Evolutionary conservation across 345 rosid genomes (phyloP).

Genomic region (Carallia pectinifolia): DNA sequence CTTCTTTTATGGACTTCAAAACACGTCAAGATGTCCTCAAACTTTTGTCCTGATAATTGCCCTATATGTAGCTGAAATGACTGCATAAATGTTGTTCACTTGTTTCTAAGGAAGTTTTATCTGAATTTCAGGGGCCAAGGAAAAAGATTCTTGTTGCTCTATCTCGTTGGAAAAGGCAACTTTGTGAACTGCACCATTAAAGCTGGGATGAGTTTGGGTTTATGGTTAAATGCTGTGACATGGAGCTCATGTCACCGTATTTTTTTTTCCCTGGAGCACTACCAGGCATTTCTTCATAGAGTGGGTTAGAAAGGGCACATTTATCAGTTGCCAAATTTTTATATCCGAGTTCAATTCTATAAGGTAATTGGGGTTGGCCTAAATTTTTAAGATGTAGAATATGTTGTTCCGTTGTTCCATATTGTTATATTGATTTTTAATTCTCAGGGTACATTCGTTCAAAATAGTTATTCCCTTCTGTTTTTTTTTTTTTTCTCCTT

Average conservation of each 20-base stretch:
- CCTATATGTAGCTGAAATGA: too few species aligned
- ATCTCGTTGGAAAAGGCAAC: conserved; percentile 52
- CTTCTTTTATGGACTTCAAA: background rate
- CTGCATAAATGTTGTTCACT: background rate
- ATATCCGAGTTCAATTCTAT: conserved; percentile 1
- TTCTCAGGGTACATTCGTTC: too few species aligned
- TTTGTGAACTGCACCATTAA: background rate
- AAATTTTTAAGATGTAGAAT: conserved; percentile 20
- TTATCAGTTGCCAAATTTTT: conserved; percentile 12
- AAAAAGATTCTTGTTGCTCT: conserved; percentile 88
- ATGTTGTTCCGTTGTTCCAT: background rate
- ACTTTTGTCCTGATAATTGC: background rate
- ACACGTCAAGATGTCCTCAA: background rate
- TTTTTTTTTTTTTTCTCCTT: background rate
- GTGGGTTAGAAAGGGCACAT: conserved; percentile 1
- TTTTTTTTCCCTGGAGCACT: background rate
- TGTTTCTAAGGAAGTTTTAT: conserved; percentile 8
- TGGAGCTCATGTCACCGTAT: conserved; percentile 8
- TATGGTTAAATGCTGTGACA: background rate
- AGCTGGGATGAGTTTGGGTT: background rate
- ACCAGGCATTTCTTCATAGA: conserved; percentile 2
- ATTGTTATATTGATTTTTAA: background rate
- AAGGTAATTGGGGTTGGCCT: background rate
- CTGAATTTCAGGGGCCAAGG: conserved; percentile 77
- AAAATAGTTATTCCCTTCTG: background rate